Evolutionary conservation across 140 eudicot species (phyloP).

Genomic region (Erigeron philadelphicus): DNA sequence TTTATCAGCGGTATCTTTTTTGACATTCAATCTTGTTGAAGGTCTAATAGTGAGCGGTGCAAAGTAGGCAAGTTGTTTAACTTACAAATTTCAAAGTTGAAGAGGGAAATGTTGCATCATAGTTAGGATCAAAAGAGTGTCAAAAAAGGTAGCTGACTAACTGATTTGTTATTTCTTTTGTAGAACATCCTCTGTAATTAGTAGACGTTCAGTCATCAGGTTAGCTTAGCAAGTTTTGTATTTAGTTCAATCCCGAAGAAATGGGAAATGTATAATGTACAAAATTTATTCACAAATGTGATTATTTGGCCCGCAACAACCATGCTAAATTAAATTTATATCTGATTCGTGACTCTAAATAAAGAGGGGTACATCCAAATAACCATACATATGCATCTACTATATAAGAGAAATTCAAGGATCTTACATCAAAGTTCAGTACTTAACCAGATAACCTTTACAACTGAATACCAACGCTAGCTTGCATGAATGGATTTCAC

Average conservation of each 20-base stretch:
- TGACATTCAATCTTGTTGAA: constrained; percentile 19
- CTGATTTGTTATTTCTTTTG: constrained; percentile 3
- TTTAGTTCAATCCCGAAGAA: constrained; percentile 13
- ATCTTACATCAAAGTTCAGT: constrained; percentile 21
- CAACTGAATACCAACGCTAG: constrained; percentile 5
- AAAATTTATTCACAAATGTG: constrained; percentile 7
- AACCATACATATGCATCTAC: constrained; percentile 21
- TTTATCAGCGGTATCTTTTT: constrained; percentile 18
- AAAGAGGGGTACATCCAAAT: constrained; percentile 20
- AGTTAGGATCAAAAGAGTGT: constrained; percentile 5
- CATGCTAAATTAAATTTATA: too few relatives aligned
- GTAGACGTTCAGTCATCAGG: constrained; percentile 9
- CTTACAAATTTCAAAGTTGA: not conserved
- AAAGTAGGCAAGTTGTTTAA: not conserved
- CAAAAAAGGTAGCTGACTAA: constrained; percentile 5
- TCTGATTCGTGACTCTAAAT: not conserved
- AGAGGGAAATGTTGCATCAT: constrained; percentile 14
- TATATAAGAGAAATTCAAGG: constrained; percentile 27
- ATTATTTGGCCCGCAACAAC: not conserved
- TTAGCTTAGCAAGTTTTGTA: constrained; percentile 12
- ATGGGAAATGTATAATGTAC: not conserved
- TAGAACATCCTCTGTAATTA: constrained; percentile 13
- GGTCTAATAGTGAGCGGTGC: constrained; percentile 15
- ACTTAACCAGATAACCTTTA: constrained; percentile 20
- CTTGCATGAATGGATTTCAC: constrained; percentile 3